Evolutionary conservation across 768 basidiomycete genomes (phyloP), one percentile per base, ranked within the genome.

Genomic region (Rhizopogon salebrosus): DNA sequence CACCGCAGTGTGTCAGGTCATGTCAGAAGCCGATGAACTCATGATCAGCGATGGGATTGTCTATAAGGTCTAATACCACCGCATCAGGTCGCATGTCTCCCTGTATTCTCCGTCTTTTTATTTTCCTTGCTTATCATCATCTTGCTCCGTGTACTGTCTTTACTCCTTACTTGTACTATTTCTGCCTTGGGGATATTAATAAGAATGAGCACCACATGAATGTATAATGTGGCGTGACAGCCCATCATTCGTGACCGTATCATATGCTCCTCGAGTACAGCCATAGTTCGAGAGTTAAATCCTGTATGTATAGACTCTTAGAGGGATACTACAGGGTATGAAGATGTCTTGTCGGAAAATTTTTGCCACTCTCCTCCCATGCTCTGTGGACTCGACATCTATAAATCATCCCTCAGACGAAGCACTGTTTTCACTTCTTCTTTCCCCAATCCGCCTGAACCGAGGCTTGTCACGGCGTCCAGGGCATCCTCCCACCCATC

Each of bases 31-130:
- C 14, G 70, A 71, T 50, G 88, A 95, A 68, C 74, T 98, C 56
- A 92, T 97, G 89, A 76, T 92, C 61, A 87, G 86, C 57, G 91
- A 89, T 29, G 89, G 86, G 29, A 83, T 91, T 52, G 80, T 95
- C 49, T 95, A 95, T 74, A 92, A 85, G 68, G 82, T 92, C 52
- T 92, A 73, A 70, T 51, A 52, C 41, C 41, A 40, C 20, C 45
- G 49, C 49, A 16, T 8, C 38, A 18, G 10, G 23, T 51, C 38
- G 22, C 7, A n/a, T 13, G 8, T 22, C 31, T 40, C 46, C 48
- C 34, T 7, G 24, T 35, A 16, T 23, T 36, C 23, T n/a, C 13
- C 29, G 48, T 43, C 9, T 38, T 39, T 29, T 36, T 20, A 45
- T 29, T 45, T 51, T 46, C 29, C 16, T 54, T 49, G 24, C 37